Evolutionary conservation across 2,329 filamentous ascomycete genomes (phyloP), one percentile per base, ranked within the genome.

Genomic region (Ophiostoma quercus): DNA sequence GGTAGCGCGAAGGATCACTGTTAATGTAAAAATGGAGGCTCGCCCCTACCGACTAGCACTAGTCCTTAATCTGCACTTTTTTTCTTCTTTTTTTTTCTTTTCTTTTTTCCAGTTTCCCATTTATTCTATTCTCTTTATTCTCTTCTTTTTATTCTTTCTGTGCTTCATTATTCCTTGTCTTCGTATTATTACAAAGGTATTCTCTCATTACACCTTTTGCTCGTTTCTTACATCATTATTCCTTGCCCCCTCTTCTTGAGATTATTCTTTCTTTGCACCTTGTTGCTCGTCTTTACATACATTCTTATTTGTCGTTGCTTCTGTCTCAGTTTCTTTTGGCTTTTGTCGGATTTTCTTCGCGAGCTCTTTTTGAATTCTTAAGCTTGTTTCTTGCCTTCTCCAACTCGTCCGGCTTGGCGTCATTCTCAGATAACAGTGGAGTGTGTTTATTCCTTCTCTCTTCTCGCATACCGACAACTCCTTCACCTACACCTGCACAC

Each of bases 1-100:
- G 25, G 25, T 29, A 29, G 25, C 25, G 22, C n/a, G 11, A 22
- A 57, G 51, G n/a, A 57, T 57, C 43, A 57, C 51, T 57, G 51
- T 57, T 25, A 57, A 57, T 57, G 51, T 57, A 57, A 57, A 57
- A 57, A 57, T 9, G 12, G 51, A n/a, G 22, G 11, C 51, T 57
- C 51, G 22, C 51, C 16, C 51, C 22, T 57, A 57, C 51, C n/a
- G 51, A 25, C n/a, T 57, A 25, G n/a, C 51, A 22, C 11, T 57
- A 25, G 51, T 57, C 51, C 51, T 11, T 11, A n/a, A 57, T 25
- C 51, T 57, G 51, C 51, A 57, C 12, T 25, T 57, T 57, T 57
- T 12, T 57, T 4, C 14, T 14, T 57, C 7, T 14, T 29, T 57
- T 14, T 25, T 57, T 57, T 57, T 57, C n/a, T 57, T 25, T 57